A percentile compares a stretch with the other conserved stretches of the same genome.
phyloP scores from a whole-genome alignment of 2,329 filamentous ascomycete species.

The Phymatotrichopsis omnivora region DNA sequence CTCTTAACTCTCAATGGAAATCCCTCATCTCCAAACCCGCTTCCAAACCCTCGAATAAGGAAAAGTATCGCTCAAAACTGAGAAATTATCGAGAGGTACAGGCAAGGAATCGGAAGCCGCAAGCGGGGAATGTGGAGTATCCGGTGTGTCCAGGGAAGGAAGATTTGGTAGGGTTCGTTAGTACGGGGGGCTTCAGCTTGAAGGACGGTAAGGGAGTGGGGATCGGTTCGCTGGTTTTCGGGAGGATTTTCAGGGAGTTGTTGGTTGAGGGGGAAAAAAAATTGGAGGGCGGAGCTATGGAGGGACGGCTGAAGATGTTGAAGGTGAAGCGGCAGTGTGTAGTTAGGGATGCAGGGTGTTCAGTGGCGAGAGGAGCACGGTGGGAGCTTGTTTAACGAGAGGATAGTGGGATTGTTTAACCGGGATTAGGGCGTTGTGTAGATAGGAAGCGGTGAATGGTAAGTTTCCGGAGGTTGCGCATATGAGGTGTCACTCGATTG shows the following conservation, averaged over 20 bases:
- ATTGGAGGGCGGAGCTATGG: slow-evolving; percentile 28
- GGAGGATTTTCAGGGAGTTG: slow-evolving; percentile 50
- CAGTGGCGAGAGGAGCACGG: slow-evolving; percentile 62
- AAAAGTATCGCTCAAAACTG: not conserved
- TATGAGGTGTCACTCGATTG: no score
- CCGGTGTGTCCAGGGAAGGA: slow-evolving; percentile 60
- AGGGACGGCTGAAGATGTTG: slow-evolving; percentile 30
- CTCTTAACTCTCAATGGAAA: slow-evolving; percentile 11
- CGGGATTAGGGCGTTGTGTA: no score
- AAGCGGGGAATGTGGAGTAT: slow-evolving; percentile 39
- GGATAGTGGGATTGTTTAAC: no score
- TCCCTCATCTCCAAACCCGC: slow-evolving; percentile 1
- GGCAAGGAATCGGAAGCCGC: slow-evolving; percentile 29
- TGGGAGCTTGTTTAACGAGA: slow-evolving; percentile 57
- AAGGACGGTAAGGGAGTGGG: slow-evolving; percentile 64
- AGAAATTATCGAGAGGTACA: not conserved
- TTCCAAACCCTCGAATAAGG: not conserved
- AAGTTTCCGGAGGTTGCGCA: no score
- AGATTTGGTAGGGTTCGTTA: slow-evolving; percentile 84
- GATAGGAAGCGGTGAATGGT: no score
- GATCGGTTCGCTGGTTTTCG: slow-evolving; percentile 58
- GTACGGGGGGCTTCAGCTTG: slow-evolving; percentile 73
- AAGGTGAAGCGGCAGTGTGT: slow-evolving; percentile 57
- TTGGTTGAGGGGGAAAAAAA: slow-evolving; percentile 35
- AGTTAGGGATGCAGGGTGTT: slow-evolving; percentile 69